A percentile compares a stretch with the other conserved stretches of the same genome.
phyloP scores from a whole-genome alignment of 345 rosid species.

The Syzygium oleosum region DNA sequence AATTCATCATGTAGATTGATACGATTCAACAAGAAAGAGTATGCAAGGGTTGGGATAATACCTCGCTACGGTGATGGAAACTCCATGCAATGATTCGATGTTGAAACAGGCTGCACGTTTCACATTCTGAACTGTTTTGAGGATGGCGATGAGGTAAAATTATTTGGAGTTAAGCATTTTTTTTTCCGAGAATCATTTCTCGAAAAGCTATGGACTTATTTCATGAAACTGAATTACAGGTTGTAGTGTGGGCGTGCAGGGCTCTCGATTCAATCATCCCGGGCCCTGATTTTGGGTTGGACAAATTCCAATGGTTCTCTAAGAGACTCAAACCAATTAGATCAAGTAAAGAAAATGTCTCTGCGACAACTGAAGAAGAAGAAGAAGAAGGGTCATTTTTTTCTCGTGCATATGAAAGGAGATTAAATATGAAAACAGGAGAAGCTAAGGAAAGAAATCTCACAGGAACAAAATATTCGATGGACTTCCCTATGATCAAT shows the following conservation, averaged over 20 bases:
- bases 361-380: not conserved
- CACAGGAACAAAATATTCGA: conserved; percentile 14
- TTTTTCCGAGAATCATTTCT: not conserved
- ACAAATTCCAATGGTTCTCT: conserved; percentile 28
- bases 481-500: conserved; percentile 49
- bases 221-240: conserved; percentile 8
- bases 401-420: conserved; percentile 28
- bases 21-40: conserved; percentile 20
- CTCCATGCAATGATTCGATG: conserved; percentile 34
- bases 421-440: conserved; percentile 30
- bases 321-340: not conserved
- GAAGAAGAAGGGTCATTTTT: conserved; percentile 9
- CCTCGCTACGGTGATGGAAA: conserved; percentile 42
- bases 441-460: conserved; percentile 28
- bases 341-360: not conserved
- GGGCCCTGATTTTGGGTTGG: conserved; percentile 14
- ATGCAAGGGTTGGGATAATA: conserved; percentile 40
- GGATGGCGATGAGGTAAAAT: conserved; percentile 31
- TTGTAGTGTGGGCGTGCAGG: conserved; percentile 34
- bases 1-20: conserved; percentile 10
- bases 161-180: not conserved
- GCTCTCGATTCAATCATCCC: conserved; percentile 28
- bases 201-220: not conserved
- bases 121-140: conserved; percentile 46
- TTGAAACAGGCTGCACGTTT: conserved; percentile 22